Conservation (phyloP, 164 flowering plant genomes). For the Saururus chinensis region DNA sequence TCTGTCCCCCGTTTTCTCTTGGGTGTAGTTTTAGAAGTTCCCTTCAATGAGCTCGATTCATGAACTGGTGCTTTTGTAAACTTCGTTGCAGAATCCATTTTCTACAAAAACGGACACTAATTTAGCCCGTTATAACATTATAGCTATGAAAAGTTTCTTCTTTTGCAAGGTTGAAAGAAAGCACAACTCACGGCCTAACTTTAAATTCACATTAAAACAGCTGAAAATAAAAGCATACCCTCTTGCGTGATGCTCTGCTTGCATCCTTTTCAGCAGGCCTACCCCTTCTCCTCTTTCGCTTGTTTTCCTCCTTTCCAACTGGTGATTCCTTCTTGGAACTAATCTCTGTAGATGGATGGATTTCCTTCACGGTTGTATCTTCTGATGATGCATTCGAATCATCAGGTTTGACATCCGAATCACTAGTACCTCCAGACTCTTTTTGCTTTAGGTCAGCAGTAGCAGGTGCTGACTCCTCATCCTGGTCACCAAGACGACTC, state of each 20-base stretch:
- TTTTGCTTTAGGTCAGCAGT: constrained; percentile 21
- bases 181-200: neutral
- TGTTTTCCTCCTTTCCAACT: constrained; percentile 18
- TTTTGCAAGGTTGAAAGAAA: neutral
- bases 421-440: constrained; percentile 24
- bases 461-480: constrained; percentile 14
- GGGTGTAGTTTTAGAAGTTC: constrained; percentile 27
- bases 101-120: constrained; percentile 12
- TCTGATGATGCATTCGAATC: neutral
- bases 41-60: constrained; percentile 23
- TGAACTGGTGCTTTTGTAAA: constrained; percentile 27
- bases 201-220: neutral
- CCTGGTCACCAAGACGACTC: constrained; percentile 7
- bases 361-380: neutral
- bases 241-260: constrained; percentile 13
- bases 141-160: too few relatives aligned
- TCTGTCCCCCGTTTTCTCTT: constrained; percentile 49
- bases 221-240: constrained; percentile 11
- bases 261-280: constrained; percentile 21
- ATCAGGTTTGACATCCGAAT: constrained; percentile 22
- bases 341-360: neutral
- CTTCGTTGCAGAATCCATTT: constrained; percentile 23
- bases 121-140: neutral
- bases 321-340: constrained; percentile 10
- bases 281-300: constrained; percentile 20